Base-by-base conservation (phyloP, 2,329 filamentous ascomycete species). In the Rhynchosporium secalis region DNA sequence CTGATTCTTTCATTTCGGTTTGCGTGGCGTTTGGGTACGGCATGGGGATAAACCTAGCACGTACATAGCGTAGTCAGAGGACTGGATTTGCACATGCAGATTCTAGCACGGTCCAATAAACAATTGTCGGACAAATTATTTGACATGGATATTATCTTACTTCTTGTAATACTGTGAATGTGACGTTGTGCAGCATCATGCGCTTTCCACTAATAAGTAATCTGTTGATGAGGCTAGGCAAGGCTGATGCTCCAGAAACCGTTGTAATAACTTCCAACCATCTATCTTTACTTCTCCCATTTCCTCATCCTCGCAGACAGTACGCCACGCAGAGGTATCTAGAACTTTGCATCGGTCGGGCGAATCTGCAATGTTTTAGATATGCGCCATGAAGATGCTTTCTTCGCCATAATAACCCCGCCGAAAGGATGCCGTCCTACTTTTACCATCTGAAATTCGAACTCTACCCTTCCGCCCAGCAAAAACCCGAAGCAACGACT, bases 361-460 rank as follows among this genome's bases (percentile, higher is more conserved):
- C 13, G 7, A 29, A 38, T 41, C 15, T 29, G 12, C 7, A 10
- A 40, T 56, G 3, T n/a, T 33, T 7, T 13, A 26, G 9, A 41
- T 6, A 51, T n/a, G 28, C 15, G 26, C 26, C 56, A 51, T 58
- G 56, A 51, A 36, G 15, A 26, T 38, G 9, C 56, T 46, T 29
- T 28, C 20, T 9, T 12, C 33, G 54, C 28, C 12, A 47, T 45
- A 43, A 26, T 38, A 20, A 10, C 45, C 49, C n/a, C 60, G 46
- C 31, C 46, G 58, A 60, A 51, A 64, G 38, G 15, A 66, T 66
- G 62, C 70, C 68, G 59, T 70, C 81, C 36, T 87, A 86, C 73
- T 84, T 83, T 67, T 88, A 88, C 70, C 85, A 88, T 69, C 72
- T 89, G n/a, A 86, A 83, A 68, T 81, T 89, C 70, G 86, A 89